Evolutionary conservation across 2,329 filamentous ascomycete genomes (phyloP).

Genomic region (Pseudopyricularia cyperi): DNA sequence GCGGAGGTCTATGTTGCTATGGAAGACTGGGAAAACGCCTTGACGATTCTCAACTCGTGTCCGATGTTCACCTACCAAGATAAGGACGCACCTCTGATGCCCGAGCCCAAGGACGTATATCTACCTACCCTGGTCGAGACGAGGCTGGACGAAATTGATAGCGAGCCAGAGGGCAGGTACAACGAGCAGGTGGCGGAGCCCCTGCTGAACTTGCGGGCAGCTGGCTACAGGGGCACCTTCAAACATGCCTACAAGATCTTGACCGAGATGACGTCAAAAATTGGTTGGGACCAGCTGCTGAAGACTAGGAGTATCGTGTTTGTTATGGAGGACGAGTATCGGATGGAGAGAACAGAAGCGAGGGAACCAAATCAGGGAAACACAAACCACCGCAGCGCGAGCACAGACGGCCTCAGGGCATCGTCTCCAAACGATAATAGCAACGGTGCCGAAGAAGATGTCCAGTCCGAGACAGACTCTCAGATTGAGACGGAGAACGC

Average conservation of each 20-base stretch:
- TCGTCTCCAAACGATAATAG: conserved; percentile 44
- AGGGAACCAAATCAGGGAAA: conserved; percentile 6
- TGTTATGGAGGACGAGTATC: conserved; percentile 98
- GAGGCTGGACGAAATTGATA: conserved; percentile 89
- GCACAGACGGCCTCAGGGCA: conserved; percentile 64
- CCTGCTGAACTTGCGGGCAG: conserved; percentile 71
- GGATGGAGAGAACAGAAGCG: conserved; percentile 65
- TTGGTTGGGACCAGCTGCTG: conserved; percentile 93
- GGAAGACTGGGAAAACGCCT: conserved; percentile 92
- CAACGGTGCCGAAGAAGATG: conserved; percentile 26
- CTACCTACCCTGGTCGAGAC: conserved; percentile 82
- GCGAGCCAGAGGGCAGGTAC: conserved; percentile 69
- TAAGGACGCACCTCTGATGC: conserved; percentile 90
- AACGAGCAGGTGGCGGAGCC: conserved; percentile 80
- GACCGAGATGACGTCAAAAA: conserved; percentile 90
- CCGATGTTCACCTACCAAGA: conserved; percentile 99
- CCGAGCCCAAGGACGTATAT: conserved; percentile 76
- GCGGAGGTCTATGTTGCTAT: conserved; percentile 88
- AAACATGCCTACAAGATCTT: conserved; percentile 87
- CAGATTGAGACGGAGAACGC: conserved; percentile 12
- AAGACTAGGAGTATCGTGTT: conserved; percentile 95
- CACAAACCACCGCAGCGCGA: conserved; percentile 49
- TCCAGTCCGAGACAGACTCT: conserved; percentile 11
- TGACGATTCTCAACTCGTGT: conserved; percentile 93
- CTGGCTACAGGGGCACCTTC: conserved; percentile 89